Evolutionary conservation across 495 filamentous ascomycete genomes (phyloP).

Genomic region (Cercophora samala): DNA sequence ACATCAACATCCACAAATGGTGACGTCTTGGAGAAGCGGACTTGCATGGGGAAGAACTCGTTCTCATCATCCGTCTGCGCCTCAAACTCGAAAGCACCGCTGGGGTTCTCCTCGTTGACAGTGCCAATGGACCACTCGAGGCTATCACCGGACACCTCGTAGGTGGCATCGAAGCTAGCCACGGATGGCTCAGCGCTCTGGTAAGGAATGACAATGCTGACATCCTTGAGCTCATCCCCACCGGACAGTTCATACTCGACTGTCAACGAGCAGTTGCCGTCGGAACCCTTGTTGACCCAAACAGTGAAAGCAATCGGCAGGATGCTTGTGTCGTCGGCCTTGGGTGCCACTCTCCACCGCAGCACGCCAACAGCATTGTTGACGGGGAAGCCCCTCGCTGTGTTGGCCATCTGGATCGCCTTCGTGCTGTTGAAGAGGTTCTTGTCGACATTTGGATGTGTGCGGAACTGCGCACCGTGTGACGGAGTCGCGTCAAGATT

Average conservation of each 20-base stretch:
- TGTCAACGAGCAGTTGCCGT: constrained; percentile 75
- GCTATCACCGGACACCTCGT: constrained; percentile 90
- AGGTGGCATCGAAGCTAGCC: constrained; percentile 88
- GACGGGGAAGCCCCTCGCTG: constrained; percentile 78
- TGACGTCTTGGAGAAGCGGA: constrained; percentile 78
- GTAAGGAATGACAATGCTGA: constrained; percentile 83
- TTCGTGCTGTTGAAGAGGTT: constrained; percentile 72
- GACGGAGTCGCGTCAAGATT: constrained; percentile 68
- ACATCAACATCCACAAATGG: constrained; percentile 92
- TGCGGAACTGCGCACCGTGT: constrained; percentile 80
- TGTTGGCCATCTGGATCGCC: constrained; percentile 80
- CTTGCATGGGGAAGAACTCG: constrained; percentile 95
- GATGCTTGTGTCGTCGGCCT: constrained; percentile 66
- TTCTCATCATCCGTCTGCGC: constrained; percentile 77
- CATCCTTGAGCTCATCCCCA: constrained; percentile 69
- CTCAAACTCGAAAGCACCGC: constrained; percentile 90
- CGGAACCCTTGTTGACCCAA: constrained; percentile 85
- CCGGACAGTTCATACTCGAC: constrained; percentile 91
- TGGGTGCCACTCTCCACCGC: constrained; percentile 77
- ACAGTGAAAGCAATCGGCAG: constrained; percentile 91
- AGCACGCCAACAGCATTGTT: constrained; percentile 88
- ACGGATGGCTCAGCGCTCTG: constrained; percentile 75
- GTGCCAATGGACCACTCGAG: constrained; percentile 88
- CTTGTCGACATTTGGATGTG: constrained; percentile 94
- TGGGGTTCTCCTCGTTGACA: constrained; percentile 74